Base-by-base conservation (phyloP, 2,329 filamentous ascomycete genomes). In the Apiospora pterosperma region DNA sequence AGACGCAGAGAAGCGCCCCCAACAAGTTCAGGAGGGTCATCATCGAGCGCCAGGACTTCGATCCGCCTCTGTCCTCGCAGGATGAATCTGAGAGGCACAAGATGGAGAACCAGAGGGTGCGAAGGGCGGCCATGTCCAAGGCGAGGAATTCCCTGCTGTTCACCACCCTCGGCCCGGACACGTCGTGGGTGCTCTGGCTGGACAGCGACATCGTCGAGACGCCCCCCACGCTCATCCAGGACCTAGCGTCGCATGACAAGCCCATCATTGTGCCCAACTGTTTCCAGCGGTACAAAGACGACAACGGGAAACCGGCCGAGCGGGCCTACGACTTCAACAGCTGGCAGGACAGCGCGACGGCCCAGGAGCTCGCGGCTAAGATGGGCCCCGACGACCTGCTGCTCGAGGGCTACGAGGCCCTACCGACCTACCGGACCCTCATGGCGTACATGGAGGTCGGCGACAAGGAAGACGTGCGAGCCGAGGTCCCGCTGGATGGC, bases 251-350 rank as follows among this genome's bases (percentile, higher is more conserved):
- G 10, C 92, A 96, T 78, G 88, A 98, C 79, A 93, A 96, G 79
- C 86, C 93, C n/a, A 87, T 99, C 67, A 91, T 98, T 63, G 93
- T 94, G 1, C 93, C 96, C 62, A 99, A 99, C 76, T 98, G 95
- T 82, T 97, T 91, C 83, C 96, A 99, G 80, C 85, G 91, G 68
- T 98, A 88, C 79, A 86, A 85, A 59, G 90, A 97, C 68, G 85
- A 90, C 16, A 89, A 86, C 62, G 90, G 90, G 73, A 84, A 88
- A 68, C 86, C 87, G 81, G 88, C 89, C 52, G 88, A 95, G 74
- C 88, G 96, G 5, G 89, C 94, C 0, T 99, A 99, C 77, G 96
- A 99, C 80, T 98, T 90, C 84, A 99, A 99, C 81, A 97, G 92
- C 76, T 99, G 96, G 96, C 89, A 95, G 73, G 96, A 99, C 75